Percentiles rank a stretch among this genome's conserved stretches.
Conservation (phyloP, 83 land plant species). For the Diphasiastrum complanatum region DNA sequence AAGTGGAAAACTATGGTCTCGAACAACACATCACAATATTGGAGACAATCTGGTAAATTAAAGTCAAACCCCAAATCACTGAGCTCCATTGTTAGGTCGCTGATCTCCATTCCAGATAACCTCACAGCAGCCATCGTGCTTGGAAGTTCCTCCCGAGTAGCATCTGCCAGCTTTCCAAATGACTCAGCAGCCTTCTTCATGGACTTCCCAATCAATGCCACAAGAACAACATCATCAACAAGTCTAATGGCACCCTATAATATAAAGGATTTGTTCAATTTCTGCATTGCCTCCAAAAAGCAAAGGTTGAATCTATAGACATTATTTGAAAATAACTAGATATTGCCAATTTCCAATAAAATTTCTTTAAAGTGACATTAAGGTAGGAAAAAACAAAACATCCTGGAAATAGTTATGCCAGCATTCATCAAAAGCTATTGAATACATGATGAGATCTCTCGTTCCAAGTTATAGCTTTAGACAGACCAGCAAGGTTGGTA, state of each 20-base stretch:
- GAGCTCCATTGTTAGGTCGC: conserved; percentile 96
- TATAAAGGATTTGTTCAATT: background rate
- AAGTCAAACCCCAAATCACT: conserved; percentile 90
- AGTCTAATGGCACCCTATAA: background rate
- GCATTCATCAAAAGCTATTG: conserved; percentile 2
- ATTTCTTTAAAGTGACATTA: too few relatives aligned
- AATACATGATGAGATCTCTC: conserved; percentile 8
- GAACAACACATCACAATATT: too few relatives aligned
- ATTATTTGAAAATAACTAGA: background rate
- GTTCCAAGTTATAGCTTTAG: too few relatives aligned
- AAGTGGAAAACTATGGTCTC: too few relatives aligned
- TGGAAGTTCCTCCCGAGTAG: conserved; percentile 79
- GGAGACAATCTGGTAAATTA: too few relatives aligned
- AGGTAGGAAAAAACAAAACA: too few relatives aligned
- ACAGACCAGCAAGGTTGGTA: conserved; percentile 73
- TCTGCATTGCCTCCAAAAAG: background rate
- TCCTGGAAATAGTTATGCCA: background rate
- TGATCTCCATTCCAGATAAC: conserved; percentile 94
- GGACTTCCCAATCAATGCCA: conserved; percentile 38
- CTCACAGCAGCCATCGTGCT: conserved; percentile 94
- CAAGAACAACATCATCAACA: conserved; percentile 5
- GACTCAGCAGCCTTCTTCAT: conserved; percentile 85
- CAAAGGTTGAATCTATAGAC: background rate
- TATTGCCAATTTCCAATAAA: too few relatives aligned
- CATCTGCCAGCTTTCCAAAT: conserved; percentile 69